These are phyloP conservation scores for Cyclostephanos invisitatus DNA, from an alignment of 108 stramenopile genomes.

Conservation along the genomic window DNA sequence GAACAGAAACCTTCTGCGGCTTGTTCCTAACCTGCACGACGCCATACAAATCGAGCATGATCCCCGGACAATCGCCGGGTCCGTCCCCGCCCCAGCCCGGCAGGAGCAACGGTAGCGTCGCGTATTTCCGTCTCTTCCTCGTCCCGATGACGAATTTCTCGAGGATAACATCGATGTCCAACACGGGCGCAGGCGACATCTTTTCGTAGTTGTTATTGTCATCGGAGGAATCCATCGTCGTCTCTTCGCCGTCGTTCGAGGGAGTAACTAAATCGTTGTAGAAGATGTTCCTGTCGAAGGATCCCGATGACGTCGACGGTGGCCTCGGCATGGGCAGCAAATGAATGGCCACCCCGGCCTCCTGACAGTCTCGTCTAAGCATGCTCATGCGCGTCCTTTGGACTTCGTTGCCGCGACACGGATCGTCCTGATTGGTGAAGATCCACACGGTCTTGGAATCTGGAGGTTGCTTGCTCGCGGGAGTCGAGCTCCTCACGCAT, in stretches of 20 bases:
- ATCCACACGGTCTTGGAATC: slow-evolving; percentile 76
- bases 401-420: slow-evolving; percentile 40
- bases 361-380: slow-evolving; percentile 55
- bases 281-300: slow-evolving; percentile 9
- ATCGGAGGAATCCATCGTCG: not conserved
- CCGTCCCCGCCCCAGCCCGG: slow-evolving; percentile 52
- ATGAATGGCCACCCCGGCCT: slow-evolving; percentile 55
- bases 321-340: slow-evolving; percentile 59
- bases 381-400: slow-evolving; percentile 34
- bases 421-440: slow-evolving; percentile 73
- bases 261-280: slow-evolving; percentile 16
- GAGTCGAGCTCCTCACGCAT: slow-evolving; percentile 47
- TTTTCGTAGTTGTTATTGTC: no score
- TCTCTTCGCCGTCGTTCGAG: not conserved
- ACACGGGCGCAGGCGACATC: slow-evolving; percentile 3
- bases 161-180: slow-evolving; percentile 41
- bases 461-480: slow-evolving; percentile 39
- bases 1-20: slow-evolving; percentile 53
- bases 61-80: slow-evolving; percentile 27
- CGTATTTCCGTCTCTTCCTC: slow-evolving; percentile 43
- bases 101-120: slow-evolving; percentile 59
- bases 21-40: slow-evolving; percentile 59
- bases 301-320: not conserved
- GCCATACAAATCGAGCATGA: slow-evolving; percentile 70
- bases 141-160: slow-evolving; percentile 26